Percentiles rank a stretch among this genome's conserved stretches.
Conservation (phyloP, 179 eudicot species). For the Sideroxylon spinosum region DNA sequence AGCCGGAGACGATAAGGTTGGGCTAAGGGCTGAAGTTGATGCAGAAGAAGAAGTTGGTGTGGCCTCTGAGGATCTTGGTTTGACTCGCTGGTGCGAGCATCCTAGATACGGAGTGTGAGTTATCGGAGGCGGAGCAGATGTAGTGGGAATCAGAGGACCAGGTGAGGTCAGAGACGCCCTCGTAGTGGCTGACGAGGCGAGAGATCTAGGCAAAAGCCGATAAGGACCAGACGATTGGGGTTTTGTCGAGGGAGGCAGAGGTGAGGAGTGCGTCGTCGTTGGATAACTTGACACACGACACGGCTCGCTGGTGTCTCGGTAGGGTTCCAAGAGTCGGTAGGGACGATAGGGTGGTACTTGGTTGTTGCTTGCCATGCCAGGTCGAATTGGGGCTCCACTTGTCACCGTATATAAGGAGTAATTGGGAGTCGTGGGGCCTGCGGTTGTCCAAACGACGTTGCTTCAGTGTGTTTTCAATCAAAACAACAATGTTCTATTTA, state of each 20-base stretch:
- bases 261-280: constrained; percentile 74
- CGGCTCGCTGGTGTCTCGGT: constrained; percentile 51
- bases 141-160: constrained; percentile 88
- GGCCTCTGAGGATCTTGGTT: constrained; percentile 73
- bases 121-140: constrained; percentile 95
- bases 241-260: constrained; percentile 83
- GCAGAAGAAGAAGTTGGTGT: constrained; percentile 62
- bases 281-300: constrained; percentile 84
- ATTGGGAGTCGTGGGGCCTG: no score
- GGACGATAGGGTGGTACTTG: constrained; percentile 45
- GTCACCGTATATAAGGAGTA: no score
- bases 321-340: constrained; percentile 63
- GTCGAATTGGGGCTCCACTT: no score
- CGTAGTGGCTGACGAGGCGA: constrained; percentile 65
- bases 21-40: constrained; percentile 70
- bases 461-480: no score
- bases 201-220: constrained; percentile 55
- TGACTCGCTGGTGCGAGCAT: constrained; percentile 55
- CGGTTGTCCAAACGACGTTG: no score
- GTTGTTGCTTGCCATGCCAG: constrained; percentile 25
- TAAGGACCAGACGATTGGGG: constrained; percentile 55
- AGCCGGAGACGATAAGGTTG: constrained; percentile 70
- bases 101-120: constrained; percentile 81
- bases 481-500: no score
- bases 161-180: constrained; percentile 75